Evolutionary conservation across 495 filamentous ascomycete genomes (phyloP).

Genomic region (Geopyxis carbonaria): DNA sequence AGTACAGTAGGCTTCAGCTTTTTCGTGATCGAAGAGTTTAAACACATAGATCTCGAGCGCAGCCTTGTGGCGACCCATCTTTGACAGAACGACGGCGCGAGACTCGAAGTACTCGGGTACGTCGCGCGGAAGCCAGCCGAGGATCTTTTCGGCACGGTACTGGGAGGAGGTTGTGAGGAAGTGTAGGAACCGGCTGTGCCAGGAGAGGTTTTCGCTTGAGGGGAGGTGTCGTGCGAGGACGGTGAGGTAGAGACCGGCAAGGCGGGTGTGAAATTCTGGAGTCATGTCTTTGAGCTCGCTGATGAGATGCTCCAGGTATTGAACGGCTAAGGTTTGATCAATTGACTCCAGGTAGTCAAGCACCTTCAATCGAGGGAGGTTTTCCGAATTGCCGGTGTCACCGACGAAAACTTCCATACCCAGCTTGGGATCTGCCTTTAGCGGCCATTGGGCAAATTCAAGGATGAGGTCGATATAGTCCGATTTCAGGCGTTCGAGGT

Average conservation of each 20-base stretch:
- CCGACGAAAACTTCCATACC: slow-evolving; percentile 91
- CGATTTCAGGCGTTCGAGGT: slow-evolving; percentile 72
- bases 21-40: slow-evolving; percentile 66
- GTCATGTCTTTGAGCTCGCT: slow-evolving; percentile 68
- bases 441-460: slow-evolving; percentile 79
- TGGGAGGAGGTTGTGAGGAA: slow-evolving; percentile 62
- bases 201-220: background rate
- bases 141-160: slow-evolving; percentile 61
- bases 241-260: slow-evolving; percentile 56
- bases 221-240: slow-evolving; percentile 27
- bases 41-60: slow-evolving; percentile 94
- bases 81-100: slow-evolving; percentile 78
- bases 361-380: slow-evolving; percentile 58
- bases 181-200: slow-evolving; percentile 37
- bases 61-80: slow-evolving; percentile 89
- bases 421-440: slow-evolving; percentile 50
- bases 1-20: slow-evolving; percentile 97
- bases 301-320: slow-evolving; percentile 85
- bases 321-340: slow-evolving; percentile 51
- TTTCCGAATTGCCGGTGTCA: slow-evolving; percentile 90
- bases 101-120: slow-evolving; percentile 79
- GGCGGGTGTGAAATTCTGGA: slow-evolving; percentile 68
- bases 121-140: slow-evolving; percentile 59
- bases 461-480: slow-evolving; percentile 82
- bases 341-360: slow-evolving; percentile 54